phyloP scores from a whole-genome alignment of 2,329 filamentous ascomycete genomes.

The Aspergillus versicolor region DNA sequence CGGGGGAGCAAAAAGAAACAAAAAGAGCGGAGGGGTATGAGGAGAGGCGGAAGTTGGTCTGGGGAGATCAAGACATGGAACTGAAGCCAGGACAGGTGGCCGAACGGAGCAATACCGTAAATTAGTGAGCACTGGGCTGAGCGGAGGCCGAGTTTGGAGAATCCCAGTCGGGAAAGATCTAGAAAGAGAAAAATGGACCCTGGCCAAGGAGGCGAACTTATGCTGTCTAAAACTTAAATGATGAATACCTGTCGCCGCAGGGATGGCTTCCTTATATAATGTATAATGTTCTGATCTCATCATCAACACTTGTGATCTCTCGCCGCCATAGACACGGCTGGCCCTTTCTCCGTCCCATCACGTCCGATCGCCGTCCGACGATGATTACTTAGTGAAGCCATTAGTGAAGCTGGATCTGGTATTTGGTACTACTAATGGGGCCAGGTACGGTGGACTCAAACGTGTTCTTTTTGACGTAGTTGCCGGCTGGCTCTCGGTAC shows the following conservation, averaged over 20 bases:
- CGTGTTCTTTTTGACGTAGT: constrained; percentile 24
- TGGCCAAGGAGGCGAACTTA: constrained; percentile 8
- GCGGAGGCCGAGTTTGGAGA: constrained; percentile 7
- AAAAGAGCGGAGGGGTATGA: constrained; percentile 15
- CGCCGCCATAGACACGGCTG: not conserved
- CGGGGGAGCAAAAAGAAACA: constrained; percentile 10
- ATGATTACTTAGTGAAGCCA: too few relatives aligned
- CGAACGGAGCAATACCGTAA: constrained; percentile 12
- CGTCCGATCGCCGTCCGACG: not conserved
- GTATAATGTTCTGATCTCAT: not conserved
- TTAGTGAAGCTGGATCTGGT: not conserved
- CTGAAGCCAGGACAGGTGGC: constrained; percentile 28
- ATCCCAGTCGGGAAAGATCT: constrained; percentile 21
- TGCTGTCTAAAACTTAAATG: not conserved
- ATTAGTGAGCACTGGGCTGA: constrained; percentile 6
- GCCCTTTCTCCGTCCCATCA: not conserved
- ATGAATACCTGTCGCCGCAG: not conserved
- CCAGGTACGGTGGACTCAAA: constrained; percentile 15
- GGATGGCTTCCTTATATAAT: not conserved
- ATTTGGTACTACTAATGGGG: not conserved
- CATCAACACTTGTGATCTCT: not conserved
- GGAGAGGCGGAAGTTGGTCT: constrained; percentile 11
- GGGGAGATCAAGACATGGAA: constrained; percentile 23
- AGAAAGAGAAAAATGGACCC: constrained; percentile 19
- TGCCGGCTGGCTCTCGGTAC: constrained; percentile 13